Conservation (phyloP, 345 rosid genomes). For the Durio zibethinus region DNA sequence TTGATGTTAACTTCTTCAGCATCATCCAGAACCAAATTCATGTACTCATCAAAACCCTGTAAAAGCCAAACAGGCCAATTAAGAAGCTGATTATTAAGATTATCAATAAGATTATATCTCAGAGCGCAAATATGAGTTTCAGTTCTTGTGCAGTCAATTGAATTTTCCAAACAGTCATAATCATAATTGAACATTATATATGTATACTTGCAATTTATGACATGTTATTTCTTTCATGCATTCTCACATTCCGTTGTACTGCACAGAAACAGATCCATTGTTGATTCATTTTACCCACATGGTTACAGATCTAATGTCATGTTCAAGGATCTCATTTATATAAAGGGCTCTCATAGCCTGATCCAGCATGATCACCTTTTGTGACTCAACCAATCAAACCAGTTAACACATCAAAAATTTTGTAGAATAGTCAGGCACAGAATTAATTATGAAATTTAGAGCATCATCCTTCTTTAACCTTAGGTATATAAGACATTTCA, state of each 20-base stretch:
- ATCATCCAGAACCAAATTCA: conserved; percentile 93
- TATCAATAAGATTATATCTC: not conserved
- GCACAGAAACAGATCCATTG: not conserved
- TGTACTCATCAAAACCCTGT: conserved; percentile 95
- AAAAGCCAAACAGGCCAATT: not conserved
- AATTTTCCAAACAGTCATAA: not conserved
- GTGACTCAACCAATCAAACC: not conserved
- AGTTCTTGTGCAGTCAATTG: not conserved
- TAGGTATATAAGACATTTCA: not conserved
- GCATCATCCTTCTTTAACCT: not conserved
- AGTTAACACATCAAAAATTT: not conserved
- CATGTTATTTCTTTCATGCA: not conserved
- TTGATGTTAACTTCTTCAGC: conserved; percentile 93
- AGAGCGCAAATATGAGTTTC: not conserved
- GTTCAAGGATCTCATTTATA: not conserved
- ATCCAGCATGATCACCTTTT: not conserved
- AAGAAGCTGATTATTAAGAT: not conserved
- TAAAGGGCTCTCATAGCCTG: not conserved
- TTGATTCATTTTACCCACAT: not conserved
- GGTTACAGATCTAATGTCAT: not conserved
- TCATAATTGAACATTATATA: not conserved
- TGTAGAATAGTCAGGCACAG: not conserved
- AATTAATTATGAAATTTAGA: not conserved
- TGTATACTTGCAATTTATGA: not conserved
- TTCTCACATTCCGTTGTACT: not conserved